A percentile compares a stretch with the other conserved stretches of the same genome.
phyloP scores from a whole-genome alignment of 192 early-diverging fungal species.

The Entomortierella lignicola region DNA sequence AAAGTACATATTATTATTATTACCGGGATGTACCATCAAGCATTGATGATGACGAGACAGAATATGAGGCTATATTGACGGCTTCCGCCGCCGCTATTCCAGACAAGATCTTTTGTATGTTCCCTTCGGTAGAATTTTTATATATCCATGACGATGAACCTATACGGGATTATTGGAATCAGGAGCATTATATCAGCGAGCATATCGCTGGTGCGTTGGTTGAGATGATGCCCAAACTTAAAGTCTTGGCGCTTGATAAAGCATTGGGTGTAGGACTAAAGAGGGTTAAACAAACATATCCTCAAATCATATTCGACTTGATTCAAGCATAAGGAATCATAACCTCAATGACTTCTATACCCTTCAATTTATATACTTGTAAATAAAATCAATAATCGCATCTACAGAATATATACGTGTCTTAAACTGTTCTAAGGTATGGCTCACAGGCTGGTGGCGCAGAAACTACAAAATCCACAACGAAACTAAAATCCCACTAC shows the following conservation, averaged over 20 bases:
- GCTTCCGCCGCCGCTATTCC: not conserved
- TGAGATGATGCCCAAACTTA: slow-evolving; percentile 20
- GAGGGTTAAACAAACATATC: not conserved
- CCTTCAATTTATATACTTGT: too few species aligned
- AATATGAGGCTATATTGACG: not conserved
- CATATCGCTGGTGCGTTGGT: slow-evolving; percentile 21
- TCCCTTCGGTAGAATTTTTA: slow-evolving; percentile 18
- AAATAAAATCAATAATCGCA: too few species aligned
- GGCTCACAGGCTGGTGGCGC: too few species aligned
- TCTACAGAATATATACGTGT: too few species aligned
- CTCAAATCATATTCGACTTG: not conserved
- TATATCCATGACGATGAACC: slow-evolving; percentile 3
- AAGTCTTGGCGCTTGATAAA: slow-evolving; percentile 19
- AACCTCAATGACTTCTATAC: too few species aligned
- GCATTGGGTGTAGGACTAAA: slow-evolving; percentile 1
- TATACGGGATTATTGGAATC: too few species aligned
- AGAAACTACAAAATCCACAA: too few species aligned
- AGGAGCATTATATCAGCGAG: not conserved
- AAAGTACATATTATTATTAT: not conserved
- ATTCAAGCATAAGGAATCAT: not conserved
- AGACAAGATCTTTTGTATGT: slow-evolving; percentile 16
- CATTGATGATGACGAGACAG: not conserved
- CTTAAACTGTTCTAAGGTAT: too few species aligned
- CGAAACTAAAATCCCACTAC: too few species aligned
- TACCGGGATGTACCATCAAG: too few species aligned